These are phyloP conservation scores for Haplosporangium sp. DNA, from an alignment of 371 early-diverging fungal genomes.

Conservation along the genomic window DNA sequence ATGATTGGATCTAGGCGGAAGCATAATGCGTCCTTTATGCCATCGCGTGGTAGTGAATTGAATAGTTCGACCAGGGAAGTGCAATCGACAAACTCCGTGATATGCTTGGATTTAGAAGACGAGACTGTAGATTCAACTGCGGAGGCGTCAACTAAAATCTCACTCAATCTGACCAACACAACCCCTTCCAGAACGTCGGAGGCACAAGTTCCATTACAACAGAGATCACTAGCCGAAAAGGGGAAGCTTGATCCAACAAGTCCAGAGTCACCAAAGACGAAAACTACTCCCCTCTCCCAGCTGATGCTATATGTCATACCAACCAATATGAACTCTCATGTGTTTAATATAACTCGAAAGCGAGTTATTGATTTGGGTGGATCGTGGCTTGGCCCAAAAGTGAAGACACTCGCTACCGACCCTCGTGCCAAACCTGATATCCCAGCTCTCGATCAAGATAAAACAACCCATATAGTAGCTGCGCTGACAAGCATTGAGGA, in stretches of 20 bases:
- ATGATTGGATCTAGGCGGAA: constrained; percentile 29
- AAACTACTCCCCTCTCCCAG: not conserved
- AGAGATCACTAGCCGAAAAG: not conserved
- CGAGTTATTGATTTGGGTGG: constrained; percentile 24
- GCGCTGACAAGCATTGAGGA: constrained; percentile 19
- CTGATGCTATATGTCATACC: constrained; percentile 37
- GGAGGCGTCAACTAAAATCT: too few species aligned
- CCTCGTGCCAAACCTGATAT: constrained; percentile 11
- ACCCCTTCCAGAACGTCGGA: not conserved
- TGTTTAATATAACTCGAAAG: constrained; percentile 23
- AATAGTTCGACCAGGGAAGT: not conserved
- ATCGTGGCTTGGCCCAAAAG: constrained; percentile 37
- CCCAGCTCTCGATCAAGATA: constrained; percentile 24
- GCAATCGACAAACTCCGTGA: not conserved
- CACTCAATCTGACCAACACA: not conserved
- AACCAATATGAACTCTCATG: constrained; percentile 19
- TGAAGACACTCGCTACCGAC: constrained; percentile 23
- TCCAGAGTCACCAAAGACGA: not conserved
- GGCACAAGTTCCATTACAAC: not conserved
- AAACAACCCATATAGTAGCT: constrained; percentile 47
- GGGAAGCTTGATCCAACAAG: too few species aligned
- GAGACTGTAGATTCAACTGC: not conserved
- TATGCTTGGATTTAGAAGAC: not conserved
- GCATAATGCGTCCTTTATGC: not conserved
- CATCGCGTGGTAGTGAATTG: not conserved